These are phyloP conservation scores for Coemansia sp. DNA, from an alignment of 192 early-diverging fungal genomes.

Conservation along the genomic window DNA sequence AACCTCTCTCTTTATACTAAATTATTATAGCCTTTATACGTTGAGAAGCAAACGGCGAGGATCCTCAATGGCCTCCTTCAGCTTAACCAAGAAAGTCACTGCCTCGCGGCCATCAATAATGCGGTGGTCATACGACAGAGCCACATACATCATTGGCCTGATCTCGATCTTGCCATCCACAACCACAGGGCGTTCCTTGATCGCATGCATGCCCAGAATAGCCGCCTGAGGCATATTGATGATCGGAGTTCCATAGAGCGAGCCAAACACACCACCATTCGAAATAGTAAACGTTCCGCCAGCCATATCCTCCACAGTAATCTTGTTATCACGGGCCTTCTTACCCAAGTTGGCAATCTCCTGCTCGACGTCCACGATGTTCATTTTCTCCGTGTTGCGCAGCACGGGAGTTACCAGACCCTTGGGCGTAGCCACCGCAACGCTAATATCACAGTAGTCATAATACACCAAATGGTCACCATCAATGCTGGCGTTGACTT, in stretches of 20 bases:
- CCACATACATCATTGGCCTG: conserved; percentile 96
- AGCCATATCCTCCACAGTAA: conserved; percentile 96
- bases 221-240: conserved; percentile 97
- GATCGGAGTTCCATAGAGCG: conserved; percentile 95
- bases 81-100: conserved; percentile 93
- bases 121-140: conserved; percentile 98
- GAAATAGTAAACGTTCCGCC: conserved; percentile 99
- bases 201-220: conserved; percentile 98
- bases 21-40: conserved; percentile 59
- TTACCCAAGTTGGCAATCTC: conserved; percentile 81
- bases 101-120: conserved; percentile 99
- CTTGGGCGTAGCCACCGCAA: conserved; percentile 98
- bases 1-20: too few species aligned
- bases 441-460: conserved; percentile 93
- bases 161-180: conserved; percentile 90
- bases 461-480: conserved; percentile 88
- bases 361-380: conserved; percentile 89
- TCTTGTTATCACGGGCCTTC: conserved; percentile 90
- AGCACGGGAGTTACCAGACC: conserved; percentile 96
- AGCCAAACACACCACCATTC: conserved; percentile 98
- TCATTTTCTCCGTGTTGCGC: conserved; percentile 84
- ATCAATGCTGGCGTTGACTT: conserved; percentile 93
- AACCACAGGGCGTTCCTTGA: conserved; percentile 94
- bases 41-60: conserved; percentile 86
- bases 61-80: conserved; percentile 97